phyloP scores from a whole-genome alignment of 805 yeast genomes.

The Metschnikowia picachoensis region DNA sequence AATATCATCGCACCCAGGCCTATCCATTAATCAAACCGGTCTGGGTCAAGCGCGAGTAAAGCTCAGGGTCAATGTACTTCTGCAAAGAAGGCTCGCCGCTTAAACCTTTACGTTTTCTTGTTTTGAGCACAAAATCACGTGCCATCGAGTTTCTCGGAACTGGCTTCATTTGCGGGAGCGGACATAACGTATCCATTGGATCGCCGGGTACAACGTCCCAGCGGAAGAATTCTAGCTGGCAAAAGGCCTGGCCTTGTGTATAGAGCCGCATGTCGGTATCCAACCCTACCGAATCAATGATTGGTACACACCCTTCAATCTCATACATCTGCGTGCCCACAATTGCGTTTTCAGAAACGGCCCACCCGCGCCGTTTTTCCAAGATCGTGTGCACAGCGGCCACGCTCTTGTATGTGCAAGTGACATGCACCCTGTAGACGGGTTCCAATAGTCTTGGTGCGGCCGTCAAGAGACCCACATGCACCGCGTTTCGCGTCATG shows the following conservation, averaged over 20 bases:
- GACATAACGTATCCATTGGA: conserved; percentile 68
- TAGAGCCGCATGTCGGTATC: conserved; percentile 80
- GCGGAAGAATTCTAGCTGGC: conserved; percentile 57
- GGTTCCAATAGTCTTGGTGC: conserved; percentile 83
- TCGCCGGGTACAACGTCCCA: conserved; percentile 90
- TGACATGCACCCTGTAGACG: conserved; percentile 53
- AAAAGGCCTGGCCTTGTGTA: conserved; percentile 75
- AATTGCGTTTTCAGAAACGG: conserved; percentile 47
- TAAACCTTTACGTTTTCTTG: conserved; percentile 84
- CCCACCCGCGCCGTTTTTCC: conserved; percentile 64
- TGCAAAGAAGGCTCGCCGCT: conserved; percentile 58
- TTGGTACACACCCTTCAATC: conserved; percentile 69
- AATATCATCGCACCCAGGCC: neutral
- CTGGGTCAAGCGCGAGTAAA: conserved; percentile 50
- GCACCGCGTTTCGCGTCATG: conserved; percentile 78
- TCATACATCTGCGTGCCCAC: conserved; percentile 69
- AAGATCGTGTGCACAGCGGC: conserved; percentile 48
- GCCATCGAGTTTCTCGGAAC: conserved; percentile 70
- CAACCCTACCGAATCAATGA: conserved; percentile 84
- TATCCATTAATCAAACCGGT: conserved; percentile 32
- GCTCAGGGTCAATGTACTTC: conserved; percentile 61
- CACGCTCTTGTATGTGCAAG: conserved; percentile 49
- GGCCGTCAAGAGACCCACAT: conserved; percentile 73
- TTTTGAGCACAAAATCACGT: conserved; percentile 84
- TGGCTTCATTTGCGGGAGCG: conserved; percentile 68